Percentiles rank a stretch among this genome's conserved stretches.
These are phyloP conservation scores for Gypsophila paniculata DNA, from an alignment of 179 eudicot genomes.

Conservation along the genomic window DNA sequence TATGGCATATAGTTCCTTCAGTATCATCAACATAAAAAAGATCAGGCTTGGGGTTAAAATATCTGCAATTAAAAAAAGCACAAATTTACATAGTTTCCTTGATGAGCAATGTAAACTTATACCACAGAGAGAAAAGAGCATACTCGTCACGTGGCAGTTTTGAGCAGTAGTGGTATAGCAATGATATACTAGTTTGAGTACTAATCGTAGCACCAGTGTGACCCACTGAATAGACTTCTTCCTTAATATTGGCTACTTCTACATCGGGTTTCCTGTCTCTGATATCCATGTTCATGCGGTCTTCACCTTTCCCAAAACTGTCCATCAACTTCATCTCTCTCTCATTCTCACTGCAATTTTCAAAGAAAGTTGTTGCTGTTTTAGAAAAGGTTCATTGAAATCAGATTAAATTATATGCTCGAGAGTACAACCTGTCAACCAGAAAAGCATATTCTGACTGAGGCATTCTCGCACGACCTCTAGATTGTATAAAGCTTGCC, in stretches of 20 bases:
- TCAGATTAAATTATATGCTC: conserved; percentile 11
- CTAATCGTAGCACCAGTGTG: conserved; percentile 88
- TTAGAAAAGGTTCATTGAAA: conserved; percentile 8
- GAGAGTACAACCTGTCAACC: conserved; percentile 66
- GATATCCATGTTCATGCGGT: conserved; percentile 75
- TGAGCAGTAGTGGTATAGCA: conserved; percentile 87
- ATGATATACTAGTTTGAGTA: conserved; percentile 58
- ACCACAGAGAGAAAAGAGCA: conserved; percentile 24
- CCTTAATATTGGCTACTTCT: conserved; percentile 35
- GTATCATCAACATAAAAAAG: conserved; percentile 54
- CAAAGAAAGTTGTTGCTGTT: not conserved
- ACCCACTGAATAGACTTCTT: conserved; percentile 62
- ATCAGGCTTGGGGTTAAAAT: conserved; percentile 64
- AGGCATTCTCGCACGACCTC: conserved; percentile 99
- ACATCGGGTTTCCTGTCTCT: conserved; percentile 38
- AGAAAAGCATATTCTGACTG: conserved; percentile 90
- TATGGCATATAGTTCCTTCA: conserved; percentile 66
- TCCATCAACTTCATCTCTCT: conserved; percentile 58
- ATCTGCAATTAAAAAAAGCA: conserved; percentile 43
- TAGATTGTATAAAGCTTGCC: conserved; percentile 93
- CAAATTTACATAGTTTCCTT: not conserved
- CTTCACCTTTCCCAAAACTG: conserved; percentile 59
- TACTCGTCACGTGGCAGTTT: conserved; percentile 99
- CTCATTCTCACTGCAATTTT: conserved; percentile 54
- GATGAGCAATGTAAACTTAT: not conserved